These are phyloP conservation scores for Pezicula carpinea DNA, from an alignment of 2,329 filamentous ascomycete species.

Conservation along the genomic window DNA sequence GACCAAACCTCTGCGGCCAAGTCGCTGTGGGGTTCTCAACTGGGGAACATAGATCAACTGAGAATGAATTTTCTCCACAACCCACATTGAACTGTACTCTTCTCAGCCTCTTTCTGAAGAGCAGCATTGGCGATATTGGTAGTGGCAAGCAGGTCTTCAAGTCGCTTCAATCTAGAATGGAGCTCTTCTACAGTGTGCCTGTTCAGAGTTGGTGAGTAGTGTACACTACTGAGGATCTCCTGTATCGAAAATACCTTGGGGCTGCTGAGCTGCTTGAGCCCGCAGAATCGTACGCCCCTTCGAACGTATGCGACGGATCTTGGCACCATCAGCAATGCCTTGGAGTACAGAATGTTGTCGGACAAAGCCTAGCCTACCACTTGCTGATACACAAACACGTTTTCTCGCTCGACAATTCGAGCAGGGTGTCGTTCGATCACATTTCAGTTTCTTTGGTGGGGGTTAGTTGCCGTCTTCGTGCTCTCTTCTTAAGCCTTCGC, in stretches of 20 bases:
- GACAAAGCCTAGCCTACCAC: constrained; percentile 1
- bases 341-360: constrained; percentile 2
- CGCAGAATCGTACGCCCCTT: no score
- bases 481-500: constrained; percentile 4
- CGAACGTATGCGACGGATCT: no score
- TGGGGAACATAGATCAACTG: no score
- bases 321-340: no score
- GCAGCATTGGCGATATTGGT: background rate
- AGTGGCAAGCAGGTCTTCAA: constrained; percentile 14
- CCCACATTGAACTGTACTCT: background rate
- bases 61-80: no score
- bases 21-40: no score
- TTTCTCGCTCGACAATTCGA: constrained; percentile 20
- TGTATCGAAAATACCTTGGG: no score
- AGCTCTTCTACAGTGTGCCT: constrained; percentile 15
- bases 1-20: no score
- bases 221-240: background rate
- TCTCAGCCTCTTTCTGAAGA: background rate
- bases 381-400: constrained; percentile 1
- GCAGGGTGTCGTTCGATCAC: constrained; percentile 20
- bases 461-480: background rate
- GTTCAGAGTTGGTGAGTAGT: background rate
- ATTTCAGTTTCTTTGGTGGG: background rate
- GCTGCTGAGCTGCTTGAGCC: no score
- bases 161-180: constrained; percentile 10